Evolutionary conservation across 73 alveolate genomes (phyloP), one percentile per base, ranked within the genome.

Genomic region (Diophrys appendiculata): DNA sequence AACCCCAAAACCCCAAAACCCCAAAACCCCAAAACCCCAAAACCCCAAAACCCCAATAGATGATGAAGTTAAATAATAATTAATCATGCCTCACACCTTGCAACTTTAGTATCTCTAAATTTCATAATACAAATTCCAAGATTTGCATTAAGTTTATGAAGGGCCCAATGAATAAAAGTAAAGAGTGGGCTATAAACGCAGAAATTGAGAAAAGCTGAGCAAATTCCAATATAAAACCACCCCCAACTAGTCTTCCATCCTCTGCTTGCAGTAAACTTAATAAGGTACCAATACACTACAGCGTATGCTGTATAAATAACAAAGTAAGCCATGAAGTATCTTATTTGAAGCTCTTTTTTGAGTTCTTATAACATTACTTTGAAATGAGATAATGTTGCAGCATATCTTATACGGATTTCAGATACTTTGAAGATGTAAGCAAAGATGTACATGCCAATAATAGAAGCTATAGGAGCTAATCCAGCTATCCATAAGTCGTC

Each of bases 181-280:
- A 43, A 11, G 60, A 43, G 18, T 43, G 60, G 60, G 34, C 78
- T 83, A 43, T 85, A 85, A 27, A 78, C 76, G 26, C 68, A 18
- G 73, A 78, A 69, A 35, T 85, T 78, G 52, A 85, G 23, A 53
- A 78, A 54, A 29, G 78, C 86, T 24, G 93, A 80, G 18, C 73
- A 24, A 77, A 71, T 52, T 0, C 93, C 88, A 32, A 83, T 78
- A 67, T 71, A 74, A 81, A 82, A 85, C 93, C 93, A 85, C 0
- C 70, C 78, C 93, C 93, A 85, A 25, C 82, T 28, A n/a, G 71
- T 77, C 65, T 85, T 79, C 93, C 93, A 85, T 68, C 93, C 93
- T 30, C 30, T 67, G 0, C 27, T 60, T 28, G 88, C 80, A 0
- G 89, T 71, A 73, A 85, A 85, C 71, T 56, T 53, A 26, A 85